Evolutionary conservation across 2,329 filamentous ascomycete species (phyloP), one percentile per base, ranked within the genome.

Genomic region (Eurotiales sp.): DNA sequence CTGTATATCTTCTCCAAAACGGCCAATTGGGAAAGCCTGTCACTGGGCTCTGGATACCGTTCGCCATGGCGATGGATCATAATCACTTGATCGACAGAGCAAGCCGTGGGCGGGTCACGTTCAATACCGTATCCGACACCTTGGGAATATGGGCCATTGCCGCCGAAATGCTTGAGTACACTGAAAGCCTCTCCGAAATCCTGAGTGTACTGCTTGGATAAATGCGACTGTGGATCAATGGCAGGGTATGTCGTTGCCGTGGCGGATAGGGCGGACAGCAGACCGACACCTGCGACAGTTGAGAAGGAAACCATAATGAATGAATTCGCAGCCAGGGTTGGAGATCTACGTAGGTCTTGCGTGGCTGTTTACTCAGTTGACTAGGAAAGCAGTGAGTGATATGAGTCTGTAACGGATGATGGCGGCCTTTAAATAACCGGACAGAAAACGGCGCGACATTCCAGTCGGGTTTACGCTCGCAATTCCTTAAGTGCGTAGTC

Each of bases 41-140:
- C 50, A 14, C 29, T 45, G 8, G 45, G 27, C 19, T 44, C 45
- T 6, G 60, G 59, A 41, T 61, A 61, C 8, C 59, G 57, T 48
- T 62, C 60, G 8, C 60, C 59, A 23, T 62, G 59, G 10, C 60
- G 55, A 46, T 46, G 59, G 52, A 61, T 52, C 54, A 59, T 60
- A 43, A 60, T 55, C 14, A 61, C 57, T 44, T 62, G 60, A 39
- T 59, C 59, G 6, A 61, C 58, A 2, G 48, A 32, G 44, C 60
- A 62, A 39, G 36, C 4, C 54, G 49, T 5, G 12, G 59, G 60
- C 2, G 59, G 47, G 11, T 61, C 56, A 29, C 58, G 56, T 17
- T 48, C 53, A 27, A 61, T 56, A 10, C 59, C 59, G 22, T 53
- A 56, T 7, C 55, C 57, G 21, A 42, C 46, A 41, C 55, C 55